Evolutionary conservation across 106 monocot genomes (phyloP).

Genomic region (Apostasia ramifera): DNA sequence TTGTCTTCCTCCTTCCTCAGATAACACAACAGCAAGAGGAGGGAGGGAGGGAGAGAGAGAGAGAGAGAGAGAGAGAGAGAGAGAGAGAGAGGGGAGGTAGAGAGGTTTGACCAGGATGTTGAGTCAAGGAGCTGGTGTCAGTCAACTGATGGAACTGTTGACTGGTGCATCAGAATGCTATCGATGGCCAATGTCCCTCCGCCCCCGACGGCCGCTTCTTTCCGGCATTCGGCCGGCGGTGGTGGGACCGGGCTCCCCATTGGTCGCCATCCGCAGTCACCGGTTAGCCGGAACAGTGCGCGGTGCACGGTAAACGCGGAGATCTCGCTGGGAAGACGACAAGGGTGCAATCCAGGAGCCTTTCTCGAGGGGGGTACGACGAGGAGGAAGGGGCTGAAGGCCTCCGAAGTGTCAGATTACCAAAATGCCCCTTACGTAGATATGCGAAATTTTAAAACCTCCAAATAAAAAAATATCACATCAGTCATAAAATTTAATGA

Average conservation of each 20-base stretch:
- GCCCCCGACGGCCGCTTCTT: conserved; percentile 1
- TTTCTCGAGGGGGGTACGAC: conserved; percentile 8
- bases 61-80: not conserved
- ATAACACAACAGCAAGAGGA: too few species aligned
- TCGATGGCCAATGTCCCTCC: not conserved
- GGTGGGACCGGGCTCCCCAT: not conserved
- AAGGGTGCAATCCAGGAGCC: not conserved
- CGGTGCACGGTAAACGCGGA: too few species aligned
- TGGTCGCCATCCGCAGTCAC: not conserved
- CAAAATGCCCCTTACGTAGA: too few species aligned
- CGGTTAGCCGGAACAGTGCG: conserved; percentile 1
- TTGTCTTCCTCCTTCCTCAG: not conserved
- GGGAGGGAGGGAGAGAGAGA: not conserved
- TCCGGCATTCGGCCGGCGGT: not conserved
- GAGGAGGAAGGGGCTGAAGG: not conserved
- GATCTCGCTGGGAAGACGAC: not conserved
- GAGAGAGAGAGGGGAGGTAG: not conserved
- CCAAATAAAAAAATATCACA: too few species aligned
- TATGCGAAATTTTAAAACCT: too few species aligned
- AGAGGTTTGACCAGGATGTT: not conserved
- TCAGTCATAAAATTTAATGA: too few species aligned
- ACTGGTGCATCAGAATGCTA: conserved; percentile 13
- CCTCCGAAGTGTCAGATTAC: not conserved
- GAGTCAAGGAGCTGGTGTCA: conserved; percentile 3
- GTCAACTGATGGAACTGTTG: conserved; percentile 17